phyloP scores from a whole-genome alignment of 225 moss, liverwort and hornwort genomes.

The Pseudoscleropodium purum region DNA sequence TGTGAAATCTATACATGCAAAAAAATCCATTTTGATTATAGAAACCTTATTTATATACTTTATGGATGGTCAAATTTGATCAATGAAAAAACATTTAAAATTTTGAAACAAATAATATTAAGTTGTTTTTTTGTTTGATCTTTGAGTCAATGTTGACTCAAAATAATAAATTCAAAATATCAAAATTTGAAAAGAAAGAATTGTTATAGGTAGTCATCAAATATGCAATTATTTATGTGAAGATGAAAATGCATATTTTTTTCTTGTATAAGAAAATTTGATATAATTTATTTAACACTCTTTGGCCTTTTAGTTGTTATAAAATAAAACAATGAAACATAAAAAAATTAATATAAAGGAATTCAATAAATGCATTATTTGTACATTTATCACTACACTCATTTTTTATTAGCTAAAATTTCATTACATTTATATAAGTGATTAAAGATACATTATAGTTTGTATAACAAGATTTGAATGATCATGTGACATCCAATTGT shows the following conservation, averaged over 20 bases:
- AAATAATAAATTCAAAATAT: not conserved
- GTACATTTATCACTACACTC: not conserved
- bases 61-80: not conserved
- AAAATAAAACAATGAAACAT: not conserved
- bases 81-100: not conserved
- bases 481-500: not conserved
- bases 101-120: not conserved
- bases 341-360: not conserved
- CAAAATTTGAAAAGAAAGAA: not conserved
- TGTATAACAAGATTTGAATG: not conserved
- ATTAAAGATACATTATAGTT: not conserved
- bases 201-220: not conserved
- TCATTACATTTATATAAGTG: no score
- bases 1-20: accelerated
- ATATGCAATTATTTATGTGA: not conserved
- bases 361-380: not conserved
- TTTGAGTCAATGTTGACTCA: not conserved
- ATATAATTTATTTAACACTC: no score
- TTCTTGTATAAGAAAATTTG: not conserved
- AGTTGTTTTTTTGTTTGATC: not conserved
- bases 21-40: not conserved
- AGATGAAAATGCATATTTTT: not conserved
- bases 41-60: not conserved
- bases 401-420: not conserved
- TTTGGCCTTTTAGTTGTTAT: not conserved